Evolutionary conservation across 2,329 filamentous ascomycete genomes (phyloP).

Genomic region (Ophiostoma australiae): DNA sequence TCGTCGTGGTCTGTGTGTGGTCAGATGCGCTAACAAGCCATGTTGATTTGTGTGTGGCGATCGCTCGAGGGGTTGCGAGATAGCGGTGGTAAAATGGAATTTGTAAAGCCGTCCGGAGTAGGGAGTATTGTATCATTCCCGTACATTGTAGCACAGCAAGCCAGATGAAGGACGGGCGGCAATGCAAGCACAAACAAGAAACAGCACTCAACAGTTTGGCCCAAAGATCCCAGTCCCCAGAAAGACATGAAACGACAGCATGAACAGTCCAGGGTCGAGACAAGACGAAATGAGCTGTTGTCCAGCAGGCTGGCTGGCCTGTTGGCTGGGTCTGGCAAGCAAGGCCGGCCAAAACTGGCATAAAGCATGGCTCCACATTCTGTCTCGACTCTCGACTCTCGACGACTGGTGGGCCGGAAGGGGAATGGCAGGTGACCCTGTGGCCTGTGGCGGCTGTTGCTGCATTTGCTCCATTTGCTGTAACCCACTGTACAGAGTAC

Average conservation of each 20-base stretch:
- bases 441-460: background rate
- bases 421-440: background rate
- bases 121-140: too few relatives aligned
- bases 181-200: background rate
- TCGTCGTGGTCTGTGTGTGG: background rate
- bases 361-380: background rate
- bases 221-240: background rate
- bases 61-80: background rate
- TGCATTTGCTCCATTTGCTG: background rate
- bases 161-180: background rate
- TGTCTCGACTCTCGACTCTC: constrained; percentile 4
- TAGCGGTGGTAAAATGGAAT: background rate
- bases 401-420: background rate
- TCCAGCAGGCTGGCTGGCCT: background rate
- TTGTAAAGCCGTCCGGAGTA: background rate
- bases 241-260: background rate
- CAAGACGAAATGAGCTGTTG: constrained; percentile 2
- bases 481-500: background rate
- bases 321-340: background rate
- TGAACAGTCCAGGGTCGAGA: background rate
- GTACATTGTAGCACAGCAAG: too few relatives aligned
- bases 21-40: background rate
- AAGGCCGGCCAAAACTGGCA: constrained; percentile 2
- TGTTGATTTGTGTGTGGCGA: constrained; percentile 5
- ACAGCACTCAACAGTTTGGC: background rate